Conservation (phyloP, 2,329 filamentous ascomycete genomes). For the Fusarium sp. region DNA sequence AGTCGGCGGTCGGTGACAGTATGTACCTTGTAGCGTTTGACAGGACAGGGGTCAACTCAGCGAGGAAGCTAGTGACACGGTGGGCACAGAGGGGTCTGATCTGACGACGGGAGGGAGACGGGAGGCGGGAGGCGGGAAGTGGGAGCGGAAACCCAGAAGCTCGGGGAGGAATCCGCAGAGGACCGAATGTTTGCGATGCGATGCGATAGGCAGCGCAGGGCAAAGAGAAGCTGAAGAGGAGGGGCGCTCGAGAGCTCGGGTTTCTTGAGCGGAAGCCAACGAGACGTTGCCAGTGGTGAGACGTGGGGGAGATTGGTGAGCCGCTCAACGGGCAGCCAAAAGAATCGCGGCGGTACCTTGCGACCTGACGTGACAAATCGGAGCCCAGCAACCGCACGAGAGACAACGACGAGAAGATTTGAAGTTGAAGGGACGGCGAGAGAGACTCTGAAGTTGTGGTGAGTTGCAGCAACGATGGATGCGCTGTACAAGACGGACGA, state of each 20-base stretch:
- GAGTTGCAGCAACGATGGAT: conserved; percentile 4
- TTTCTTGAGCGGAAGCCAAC: conserved; percentile 7
- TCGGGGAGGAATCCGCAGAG: conserved; percentile 1
- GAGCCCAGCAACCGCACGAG: conserved; percentile 3
- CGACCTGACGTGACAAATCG: conserved; percentile 5
- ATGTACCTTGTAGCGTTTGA: conserved; percentile 43
- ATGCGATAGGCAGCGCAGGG: background rate
- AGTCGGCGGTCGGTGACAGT: conserved; percentile 44
- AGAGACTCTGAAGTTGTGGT: conserved; percentile 5
- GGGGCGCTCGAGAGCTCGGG: background rate
- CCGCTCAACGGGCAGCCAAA: conserved; percentile 7
- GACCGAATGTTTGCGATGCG: conserved; percentile 1
- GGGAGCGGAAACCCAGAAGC: conserved; percentile 23
- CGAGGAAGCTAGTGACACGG: conserved; percentile 37
- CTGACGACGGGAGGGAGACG: conserved; percentile 28
- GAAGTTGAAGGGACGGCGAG: background rate
- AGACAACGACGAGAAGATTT: background rate
- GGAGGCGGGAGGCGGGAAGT: conserved; percentile 10
- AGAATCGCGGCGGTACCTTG: conserved; percentile 10
- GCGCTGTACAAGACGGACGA: background rate
- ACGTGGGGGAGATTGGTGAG: conserved; percentile 21
- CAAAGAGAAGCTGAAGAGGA: conserved; percentile 2
- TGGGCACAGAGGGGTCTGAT: conserved; percentile 32
- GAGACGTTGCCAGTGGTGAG: conserved; percentile 16
- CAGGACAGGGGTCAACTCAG: conserved; percentile 38